phyloP scores from a whole-genome alignment of 352 stramenopile species.

The Elongisporangium anandrum region DNA sequence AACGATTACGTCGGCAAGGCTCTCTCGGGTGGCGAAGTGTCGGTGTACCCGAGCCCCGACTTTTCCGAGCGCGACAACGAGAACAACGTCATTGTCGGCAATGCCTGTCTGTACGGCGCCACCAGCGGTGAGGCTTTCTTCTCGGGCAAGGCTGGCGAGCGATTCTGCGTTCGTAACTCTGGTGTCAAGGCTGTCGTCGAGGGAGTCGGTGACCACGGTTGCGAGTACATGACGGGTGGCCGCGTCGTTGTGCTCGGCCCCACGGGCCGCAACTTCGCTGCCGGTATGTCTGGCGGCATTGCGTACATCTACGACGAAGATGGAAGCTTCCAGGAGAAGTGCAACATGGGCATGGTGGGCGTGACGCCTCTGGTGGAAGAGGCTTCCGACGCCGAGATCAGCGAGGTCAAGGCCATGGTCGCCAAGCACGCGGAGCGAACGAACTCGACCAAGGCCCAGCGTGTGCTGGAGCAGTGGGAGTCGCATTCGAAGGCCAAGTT shows the following conservation, averaged over 20 bases:
- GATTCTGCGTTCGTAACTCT: slow-evolving; percentile 96
- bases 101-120: slow-evolving; percentile 94
- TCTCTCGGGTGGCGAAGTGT: slow-evolving; percentile 91
- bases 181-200: slow-evolving; percentile 95
- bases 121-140: slow-evolving; percentile 94
- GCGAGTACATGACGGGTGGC: slow-evolving; percentile 98
- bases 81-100: slow-evolving; percentile 93
- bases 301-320: slow-evolving; percentile 96
- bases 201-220: slow-evolving; percentile 94
- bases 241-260: slow-evolving; percentile 90
- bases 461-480: slow-evolving; percentile 91
- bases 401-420: slow-evolving; percentile 85
- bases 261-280: slow-evolving; percentile 95
- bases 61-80: slow-evolving; percentile 64
- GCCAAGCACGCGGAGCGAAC: slow-evolving; percentile 89
- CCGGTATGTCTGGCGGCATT: slow-evolving; percentile 95
- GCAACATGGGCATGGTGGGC: slow-evolving; percentile 96
- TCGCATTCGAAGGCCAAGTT: slow-evolving; percentile 34
- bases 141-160: slow-evolving; percentile 93
- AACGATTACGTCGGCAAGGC: slow-evolving; percentile 97
- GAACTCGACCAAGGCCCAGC: slow-evolving; percentile 74
- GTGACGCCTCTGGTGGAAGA: slow-evolving; percentile 58
- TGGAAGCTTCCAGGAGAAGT: slow-evolving; percentile 88
- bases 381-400: slow-evolving; percentile 67
- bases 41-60: slow-evolving; percentile 78